Conservation (phyloP, 805 yeast genomes). For the Cyberlindnera maclurae region DNA sequence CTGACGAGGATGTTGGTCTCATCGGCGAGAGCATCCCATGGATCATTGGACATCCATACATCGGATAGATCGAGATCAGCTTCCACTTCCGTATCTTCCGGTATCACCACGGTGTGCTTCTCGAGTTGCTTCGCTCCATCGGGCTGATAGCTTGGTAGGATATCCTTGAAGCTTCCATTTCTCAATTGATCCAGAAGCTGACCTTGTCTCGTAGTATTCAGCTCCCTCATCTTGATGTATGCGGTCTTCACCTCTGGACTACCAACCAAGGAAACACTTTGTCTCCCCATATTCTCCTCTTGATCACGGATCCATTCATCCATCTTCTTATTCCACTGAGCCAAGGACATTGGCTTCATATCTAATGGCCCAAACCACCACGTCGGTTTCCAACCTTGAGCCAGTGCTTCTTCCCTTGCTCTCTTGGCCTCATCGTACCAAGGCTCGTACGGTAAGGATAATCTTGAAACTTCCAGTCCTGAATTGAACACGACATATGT, state of each 20-base stretch:
- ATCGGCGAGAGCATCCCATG: conserved; percentile 18
- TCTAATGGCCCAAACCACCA: conserved; percentile 66
- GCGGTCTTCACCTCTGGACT: conserved; percentile 15
- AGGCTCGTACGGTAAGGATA: conserved; percentile 49
- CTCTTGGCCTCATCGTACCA: conserved; percentile 62
- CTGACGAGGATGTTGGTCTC: conserved; percentile 20
- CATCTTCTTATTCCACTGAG: conserved; percentile 27
- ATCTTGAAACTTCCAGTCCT: conserved; percentile 48
- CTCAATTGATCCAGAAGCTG: conserved; percentile 16
- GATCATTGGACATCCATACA: conserved; percentile 22
- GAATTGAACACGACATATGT: conserved; percentile 43
- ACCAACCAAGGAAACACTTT: conserved; percentile 6
- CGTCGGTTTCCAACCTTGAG: conserved; percentile 40
- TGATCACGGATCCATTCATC: conserved; percentile 21
- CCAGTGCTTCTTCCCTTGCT: conserved; percentile 39
- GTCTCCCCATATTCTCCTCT: conserved; percentile 10
- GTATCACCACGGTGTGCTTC: conserved; percentile 5
- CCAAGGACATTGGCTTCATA: conserved; percentile 42
- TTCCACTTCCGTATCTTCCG: conserved; percentile 10
- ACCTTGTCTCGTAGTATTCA: conserved; percentile 14
- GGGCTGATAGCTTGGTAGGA: conserved; percentile 14
- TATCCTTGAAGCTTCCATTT: conserved; percentile 11
- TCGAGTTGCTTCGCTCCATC: conserved; percentile 6
- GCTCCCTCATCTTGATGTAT: conserved; percentile 9
- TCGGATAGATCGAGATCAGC: conserved; percentile 21